These are phyloP conservation scores for Lycium barbarum DNA, from an alignment of 257 asterid genomes.

Conservation along the genomic window DNA sequence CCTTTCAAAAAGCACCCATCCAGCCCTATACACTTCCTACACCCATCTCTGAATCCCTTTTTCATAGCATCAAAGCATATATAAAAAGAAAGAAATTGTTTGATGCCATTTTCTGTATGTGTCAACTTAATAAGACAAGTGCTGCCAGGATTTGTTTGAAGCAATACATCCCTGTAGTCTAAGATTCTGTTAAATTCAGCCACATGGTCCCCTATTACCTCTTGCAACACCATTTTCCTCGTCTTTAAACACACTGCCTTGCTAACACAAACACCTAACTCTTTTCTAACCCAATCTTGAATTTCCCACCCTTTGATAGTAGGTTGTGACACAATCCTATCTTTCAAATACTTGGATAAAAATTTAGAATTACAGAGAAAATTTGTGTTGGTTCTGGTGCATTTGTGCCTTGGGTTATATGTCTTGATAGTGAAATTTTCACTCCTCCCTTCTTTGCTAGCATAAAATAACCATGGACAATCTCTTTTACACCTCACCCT, in stretches of 20 bases:
- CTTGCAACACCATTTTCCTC: not conserved
- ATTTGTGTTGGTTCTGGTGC: too few relatives aligned
- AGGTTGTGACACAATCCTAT: too few relatives aligned
- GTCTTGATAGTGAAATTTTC: not conserved
- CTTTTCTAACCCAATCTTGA: not conserved
- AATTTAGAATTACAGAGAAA: too few relatives aligned
- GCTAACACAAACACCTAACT: not conserved
- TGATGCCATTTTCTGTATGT: too few relatives aligned
- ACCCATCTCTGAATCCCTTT: not conserved
- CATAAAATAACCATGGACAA: not conserved
- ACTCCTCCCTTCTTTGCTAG: not conserved
- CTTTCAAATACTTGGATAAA: too few relatives aligned
- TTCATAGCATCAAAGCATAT: not conserved
- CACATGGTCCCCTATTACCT: not conserved
- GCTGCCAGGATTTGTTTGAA: not conserved
- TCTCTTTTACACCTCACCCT: not conserved
- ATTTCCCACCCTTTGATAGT: not conserved
- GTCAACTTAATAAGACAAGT: not conserved
- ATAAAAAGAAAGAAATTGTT: not conserved
- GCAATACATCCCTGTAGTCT: too few relatives aligned
- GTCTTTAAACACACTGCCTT: not conserved
- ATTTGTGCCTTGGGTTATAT: too few relatives aligned
- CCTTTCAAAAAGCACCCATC: not conserved
- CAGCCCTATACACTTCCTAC: not conserved
- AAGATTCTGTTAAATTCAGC: too few relatives aligned